Evolutionary conservation across 495 filamentous ascomycete species (phyloP).

Genomic region (Aspergillus egyptiacus): DNA sequence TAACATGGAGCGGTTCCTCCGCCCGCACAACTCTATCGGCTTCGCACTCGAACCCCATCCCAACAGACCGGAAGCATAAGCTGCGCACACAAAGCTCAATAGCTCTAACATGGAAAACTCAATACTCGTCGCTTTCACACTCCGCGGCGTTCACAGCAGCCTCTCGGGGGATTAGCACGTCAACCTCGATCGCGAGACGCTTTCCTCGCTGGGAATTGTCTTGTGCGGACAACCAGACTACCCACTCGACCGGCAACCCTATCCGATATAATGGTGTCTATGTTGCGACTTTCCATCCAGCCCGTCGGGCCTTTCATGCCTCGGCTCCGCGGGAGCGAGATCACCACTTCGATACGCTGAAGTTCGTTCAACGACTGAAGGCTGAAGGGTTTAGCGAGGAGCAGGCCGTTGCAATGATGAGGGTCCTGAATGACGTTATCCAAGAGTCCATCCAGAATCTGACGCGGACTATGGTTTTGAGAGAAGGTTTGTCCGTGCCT

Average conservation of each 20-base stretch:
- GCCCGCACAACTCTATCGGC: conserved; percentile 31
- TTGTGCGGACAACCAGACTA: conserved; percentile 9
- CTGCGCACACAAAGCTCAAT: conserved; percentile 22
- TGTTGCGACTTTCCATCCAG: conserved; percentile 37
- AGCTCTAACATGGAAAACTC: conserved; percentile 22
- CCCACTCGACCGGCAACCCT: conserved; percentile 23
- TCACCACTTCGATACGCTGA: conserved; percentile 97
- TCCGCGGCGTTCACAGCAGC: conserved; percentile 24
- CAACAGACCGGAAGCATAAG: conserved; percentile 21
- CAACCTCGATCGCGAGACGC: conserved; percentile 22
- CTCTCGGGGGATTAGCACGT: conserved; percentile 9
- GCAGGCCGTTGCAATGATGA: conserved; percentile 95
- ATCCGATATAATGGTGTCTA: conserved; percentile 46
- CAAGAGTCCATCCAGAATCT: conserved; percentile 98
- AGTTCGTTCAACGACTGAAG: conserved; percentile 87
- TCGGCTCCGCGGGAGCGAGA: conserved; percentile 57
- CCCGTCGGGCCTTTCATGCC: conserved; percentile 59
- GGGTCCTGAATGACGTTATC: conserved; percentile 92
- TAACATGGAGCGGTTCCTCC: conserved; percentile 41
- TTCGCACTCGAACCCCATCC: conserved; percentile 20
- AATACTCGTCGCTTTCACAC: conserved; percentile 11
- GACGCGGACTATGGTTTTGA: conserved; percentile 96
- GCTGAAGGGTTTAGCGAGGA: conserved; percentile 93
- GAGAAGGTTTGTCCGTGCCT: conserved; percentile 55
- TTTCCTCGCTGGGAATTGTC: conserved; percentile 11